phyloP scores from a whole-genome alignment of 768 basidiomycete species.

The Suillus lakei region DNA sequence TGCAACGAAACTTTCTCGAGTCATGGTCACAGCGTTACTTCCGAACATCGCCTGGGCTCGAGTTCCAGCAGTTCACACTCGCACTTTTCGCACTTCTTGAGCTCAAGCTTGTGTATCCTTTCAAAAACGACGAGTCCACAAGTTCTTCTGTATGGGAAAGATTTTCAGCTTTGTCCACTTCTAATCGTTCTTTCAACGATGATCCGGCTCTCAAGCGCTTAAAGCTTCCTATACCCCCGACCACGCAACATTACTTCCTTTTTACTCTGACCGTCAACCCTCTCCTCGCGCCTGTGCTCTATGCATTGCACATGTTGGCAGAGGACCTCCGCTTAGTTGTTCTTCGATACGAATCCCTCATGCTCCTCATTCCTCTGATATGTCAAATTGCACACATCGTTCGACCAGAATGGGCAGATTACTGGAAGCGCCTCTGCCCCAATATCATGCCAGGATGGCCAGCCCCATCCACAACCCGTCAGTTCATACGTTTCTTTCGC shows the following conservation, averaged over 20 bases:
- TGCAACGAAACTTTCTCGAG: constrained; percentile 61
- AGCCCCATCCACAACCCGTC: constrained; percentile 41
- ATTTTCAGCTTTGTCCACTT: constrained; percentile 46
- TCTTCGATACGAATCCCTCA: constrained; percentile 57
- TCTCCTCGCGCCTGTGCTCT: constrained; percentile 62
- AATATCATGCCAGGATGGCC: constrained; percentile 66
- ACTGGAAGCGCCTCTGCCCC: constrained; percentile 86
- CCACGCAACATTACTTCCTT: constrained; percentile 32
- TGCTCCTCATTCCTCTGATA: constrained; percentile 63
- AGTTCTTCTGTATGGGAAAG: constrained; percentile 49
- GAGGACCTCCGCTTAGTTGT: constrained; percentile 69
- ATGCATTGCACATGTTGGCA: constrained; percentile 79
- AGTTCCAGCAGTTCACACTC: constrained; percentile 60
- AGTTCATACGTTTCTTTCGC: not conserved
- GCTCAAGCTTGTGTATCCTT: constrained; percentile 33
- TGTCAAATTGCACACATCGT: constrained; percentile 65
- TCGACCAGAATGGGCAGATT: constrained; percentile 89
- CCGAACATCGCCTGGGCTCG: constrained; percentile 47
- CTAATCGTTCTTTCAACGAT: constrained; percentile 55
- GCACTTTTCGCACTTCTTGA: constrained; percentile 57
- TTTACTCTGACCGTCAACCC: constrained; percentile 42
- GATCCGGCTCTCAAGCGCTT: constrained; percentile 61
- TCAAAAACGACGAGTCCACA: constrained; percentile 16
- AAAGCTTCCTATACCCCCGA: constrained; percentile 35
- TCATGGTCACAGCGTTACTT: constrained; percentile 57